Percentiles rank a stretch among this genome's conserved stretches.
Conservation (phyloP, 1,139 yeast species). For the Pichiaceae sp. region DNA sequence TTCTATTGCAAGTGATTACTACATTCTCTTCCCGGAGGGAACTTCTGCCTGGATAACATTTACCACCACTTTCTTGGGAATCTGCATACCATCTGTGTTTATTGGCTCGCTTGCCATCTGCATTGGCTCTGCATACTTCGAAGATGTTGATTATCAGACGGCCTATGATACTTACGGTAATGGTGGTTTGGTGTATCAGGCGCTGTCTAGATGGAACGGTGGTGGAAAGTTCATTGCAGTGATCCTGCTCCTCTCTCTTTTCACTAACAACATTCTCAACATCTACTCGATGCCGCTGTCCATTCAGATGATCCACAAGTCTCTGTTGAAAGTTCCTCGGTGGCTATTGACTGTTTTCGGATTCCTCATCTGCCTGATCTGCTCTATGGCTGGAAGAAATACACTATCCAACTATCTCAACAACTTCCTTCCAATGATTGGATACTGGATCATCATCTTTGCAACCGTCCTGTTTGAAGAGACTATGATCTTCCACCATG, state of each 20-base stretch:
- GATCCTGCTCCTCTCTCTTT: conserved; percentile 53
- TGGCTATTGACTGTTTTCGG: conserved; percentile 62
- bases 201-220: conserved; percentile 63
- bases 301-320: conserved; percentile 51
- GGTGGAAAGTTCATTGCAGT: conserved; percentile 65
- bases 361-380: conserved; percentile 53
- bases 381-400: conserved; percentile 64
- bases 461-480: conserved; percentile 61
- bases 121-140: conserved; percentile 54
- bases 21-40: too few species aligned
- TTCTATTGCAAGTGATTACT: too few species aligned
- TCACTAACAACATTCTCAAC: conserved; percentile 68
- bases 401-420: conserved; percentile 62
- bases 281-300: conserved; percentile 76
- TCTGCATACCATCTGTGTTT: conserved; percentile 60
- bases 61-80: conserved; percentile 53
- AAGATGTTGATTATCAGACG: conserved; percentile 43
- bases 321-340: conserved; percentile 56
- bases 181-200: conserved; percentile 64
- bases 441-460: conserved; percentile 81
- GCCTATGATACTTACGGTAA: conserved; percentile 54
- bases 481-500: conserved; percentile 49
- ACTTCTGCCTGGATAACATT: conserved; percentile 51
- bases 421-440: conserved; percentile 81
- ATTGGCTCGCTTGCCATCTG: conserved; percentile 63